phyloP scores from a whole-genome alignment of 768 basidiomycete genomes.

The Clathrus columnatus region DNA sequence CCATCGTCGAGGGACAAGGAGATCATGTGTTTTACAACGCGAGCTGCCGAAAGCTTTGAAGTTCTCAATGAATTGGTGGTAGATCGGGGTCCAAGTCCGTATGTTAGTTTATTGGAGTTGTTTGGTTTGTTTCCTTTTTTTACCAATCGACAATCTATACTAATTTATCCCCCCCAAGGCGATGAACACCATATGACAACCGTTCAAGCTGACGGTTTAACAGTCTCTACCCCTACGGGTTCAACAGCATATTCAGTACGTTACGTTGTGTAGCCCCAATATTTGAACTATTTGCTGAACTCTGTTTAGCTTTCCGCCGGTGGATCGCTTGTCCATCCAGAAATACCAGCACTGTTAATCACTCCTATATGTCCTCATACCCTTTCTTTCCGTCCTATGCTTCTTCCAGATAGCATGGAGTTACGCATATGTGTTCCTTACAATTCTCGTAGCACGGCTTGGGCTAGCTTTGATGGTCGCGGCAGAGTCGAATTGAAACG shows the following conservation, averaged over 20 bases:
- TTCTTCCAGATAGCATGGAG: conserved; percentile 97
- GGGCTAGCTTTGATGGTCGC: conserved; percentile 97
- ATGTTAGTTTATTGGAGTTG: conserved; percentile 89
- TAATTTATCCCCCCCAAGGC: conserved; percentile 37
- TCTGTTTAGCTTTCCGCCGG: conserved; percentile 74
- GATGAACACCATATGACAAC: conserved; percentile 99
- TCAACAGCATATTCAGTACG: conserved; percentile 96
- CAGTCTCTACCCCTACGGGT: conserved; percentile 92
- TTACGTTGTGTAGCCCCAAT: conserved; percentile 11
- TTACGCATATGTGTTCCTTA: conserved; percentile 97
- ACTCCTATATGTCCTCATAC: conserved; percentile 99
- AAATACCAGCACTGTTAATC: conserved; percentile 92
- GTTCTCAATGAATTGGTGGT: conserved; percentile 95
- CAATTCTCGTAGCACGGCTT: conserved; percentile 95
- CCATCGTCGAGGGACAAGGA: conserved; percentile 70
- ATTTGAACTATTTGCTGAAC: conserved; percentile 11
- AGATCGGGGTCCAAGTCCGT: conserved; percentile 95
- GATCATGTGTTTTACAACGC: conserved; percentile 95
- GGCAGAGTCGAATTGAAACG: conserved; percentile 94
- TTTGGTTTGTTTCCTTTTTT: conserved; percentile 59
- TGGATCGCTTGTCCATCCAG: conserved; percentile 94
- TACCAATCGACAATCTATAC: conserved; percentile 3
- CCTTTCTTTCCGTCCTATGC: conserved; percentile 96
- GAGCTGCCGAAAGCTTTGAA: conserved; percentile 94
- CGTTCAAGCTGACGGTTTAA: conserved; percentile 94